Conservation (phyloP, 2,329 filamentous ascomycete species). For the Myriosclerotinia scirpicola region DNA sequence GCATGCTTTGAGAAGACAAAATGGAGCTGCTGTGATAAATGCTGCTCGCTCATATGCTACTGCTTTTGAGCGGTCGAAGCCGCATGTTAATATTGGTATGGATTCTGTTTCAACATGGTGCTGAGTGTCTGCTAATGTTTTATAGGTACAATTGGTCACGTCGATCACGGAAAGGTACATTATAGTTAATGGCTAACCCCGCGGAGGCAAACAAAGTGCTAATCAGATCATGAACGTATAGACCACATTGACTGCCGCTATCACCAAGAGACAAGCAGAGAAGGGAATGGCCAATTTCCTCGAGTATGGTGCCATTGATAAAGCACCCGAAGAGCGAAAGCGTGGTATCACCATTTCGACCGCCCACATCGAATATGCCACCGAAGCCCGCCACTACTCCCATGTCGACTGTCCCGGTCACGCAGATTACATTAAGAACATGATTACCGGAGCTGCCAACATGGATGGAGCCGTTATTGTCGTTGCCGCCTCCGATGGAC, state of each 20-base stretch:
- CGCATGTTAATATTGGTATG: slow-evolving; percentile 96
- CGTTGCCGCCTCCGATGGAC: slow-evolving; percentile 95
- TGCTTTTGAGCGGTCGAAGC: slow-evolving; percentile 85
- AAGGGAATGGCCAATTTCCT: slow-evolving; percentile 94
- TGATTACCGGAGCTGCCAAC: slow-evolving; percentile 99
- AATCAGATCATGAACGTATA: slow-evolving; percentile 43
- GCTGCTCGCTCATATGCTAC: slow-evolving; percentile 62
- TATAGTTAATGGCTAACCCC: background rate
- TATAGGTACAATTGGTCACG: slow-evolving; percentile 92
- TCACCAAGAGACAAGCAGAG: slow-evolving; percentile 95
- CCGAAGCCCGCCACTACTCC: slow-evolving; percentile 92
- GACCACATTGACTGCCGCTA: slow-evolving; percentile 97
- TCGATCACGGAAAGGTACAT: slow-evolving; percentile 96
- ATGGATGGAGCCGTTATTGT: slow-evolving; percentile 99
- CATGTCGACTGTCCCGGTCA: slow-evolving; percentile 99
- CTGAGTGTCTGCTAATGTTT: slow-evolving; percentile 26
- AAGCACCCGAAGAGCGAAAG: slow-evolving; percentile 98
- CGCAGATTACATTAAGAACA: slow-evolving; percentile 99
- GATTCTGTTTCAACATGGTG: background rate
- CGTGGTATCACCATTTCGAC: slow-evolving; percentile 99
- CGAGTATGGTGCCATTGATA: slow-evolving; percentile 97
- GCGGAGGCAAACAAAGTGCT: slow-evolving; percentile 12
- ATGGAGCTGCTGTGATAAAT: slow-evolving; percentile 63
- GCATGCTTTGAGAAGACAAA: slow-evolving; percentile 62
- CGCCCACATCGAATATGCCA: slow-evolving; percentile 97